A percentile compares a stretch with the other conserved stretches of the same genome.
Evolutionary conservation across 2,329 filamentous ascomycete species (phyloP).

Genomic region (Exserohilum rostratum): DNA sequence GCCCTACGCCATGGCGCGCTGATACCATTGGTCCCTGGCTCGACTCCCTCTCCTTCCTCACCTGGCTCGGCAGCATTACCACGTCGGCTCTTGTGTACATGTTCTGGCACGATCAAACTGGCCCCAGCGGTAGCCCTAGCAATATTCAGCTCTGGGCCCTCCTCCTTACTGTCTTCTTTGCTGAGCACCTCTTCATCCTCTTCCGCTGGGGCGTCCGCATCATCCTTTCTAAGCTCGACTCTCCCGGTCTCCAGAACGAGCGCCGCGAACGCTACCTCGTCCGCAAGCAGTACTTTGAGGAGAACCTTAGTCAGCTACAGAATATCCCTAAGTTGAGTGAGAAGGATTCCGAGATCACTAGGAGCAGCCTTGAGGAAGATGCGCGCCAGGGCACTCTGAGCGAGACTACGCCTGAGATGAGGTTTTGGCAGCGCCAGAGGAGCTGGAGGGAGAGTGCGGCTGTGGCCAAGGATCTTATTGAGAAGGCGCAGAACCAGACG

Average conservation of each 20-base stretch:
- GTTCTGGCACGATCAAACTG: constrained; percentile 73
- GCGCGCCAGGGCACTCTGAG: constrained; percentile 50
- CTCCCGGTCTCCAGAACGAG: constrained; percentile 84
- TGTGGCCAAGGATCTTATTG: constrained; percentile 59
- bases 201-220: constrained; percentile 74
- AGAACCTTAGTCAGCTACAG: constrained; percentile 67
- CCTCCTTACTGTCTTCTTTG: constrained; percentile 79
- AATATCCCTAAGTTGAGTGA: constrained; percentile 50
- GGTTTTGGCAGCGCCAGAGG: constrained; percentile 61
- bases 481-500: constrained; percentile 40
- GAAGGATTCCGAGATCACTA: constrained; percentile 65
- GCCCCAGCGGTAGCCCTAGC: constrained; percentile 68
- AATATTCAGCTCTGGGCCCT: constrained; percentile 80
- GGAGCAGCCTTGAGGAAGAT: constrained; percentile 67
- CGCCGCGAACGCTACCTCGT: constrained; percentile 79
- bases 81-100: constrained; percentile 88
- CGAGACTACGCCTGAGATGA: constrained; percentile 52
- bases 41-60: constrained; percentile 82
- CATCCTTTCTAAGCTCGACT: constrained; percentile 80
- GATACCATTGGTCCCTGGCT: constrained; percentile 97
- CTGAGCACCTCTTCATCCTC: constrained; percentile 88
- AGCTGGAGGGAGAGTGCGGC: constrained; percentile 58
- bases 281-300: constrained; percentile 78
- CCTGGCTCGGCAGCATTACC: constrained; percentile 90
- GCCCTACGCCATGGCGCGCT: constrained; percentile 85